A percentile compares a stretch with the other conserved stretches of the same genome.
These are phyloP conservation scores for Ramicandelaber brevisporus DNA, from an alignment of 192 early-diverging fungal genomes.

Conservation along the genomic window DNA sequence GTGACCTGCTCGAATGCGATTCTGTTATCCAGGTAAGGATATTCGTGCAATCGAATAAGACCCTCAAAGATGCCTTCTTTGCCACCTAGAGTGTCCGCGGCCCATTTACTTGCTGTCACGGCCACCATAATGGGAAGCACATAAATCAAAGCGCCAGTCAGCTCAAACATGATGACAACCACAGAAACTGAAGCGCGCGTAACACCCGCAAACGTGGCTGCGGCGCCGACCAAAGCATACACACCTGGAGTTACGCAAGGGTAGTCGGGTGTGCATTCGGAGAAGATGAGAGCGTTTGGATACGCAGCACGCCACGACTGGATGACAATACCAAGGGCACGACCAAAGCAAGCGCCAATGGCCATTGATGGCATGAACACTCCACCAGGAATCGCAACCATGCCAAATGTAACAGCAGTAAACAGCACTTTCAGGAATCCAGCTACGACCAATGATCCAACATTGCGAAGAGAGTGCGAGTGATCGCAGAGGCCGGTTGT, in stretches of 20 bases:
- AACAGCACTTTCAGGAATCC: conserved; percentile 31
- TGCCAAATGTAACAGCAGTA: conserved; percentile 43
- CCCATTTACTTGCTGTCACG: conserved; percentile 25
- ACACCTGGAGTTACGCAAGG: conserved; percentile 68
- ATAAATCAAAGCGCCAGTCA: conserved; percentile 89
- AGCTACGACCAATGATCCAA: conserved; percentile 27
- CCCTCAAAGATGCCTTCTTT: conserved; percentile 24
- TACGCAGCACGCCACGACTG: conserved; percentile 38
- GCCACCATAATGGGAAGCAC: conserved; percentile 74
- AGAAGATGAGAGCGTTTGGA: conserved; percentile 32
- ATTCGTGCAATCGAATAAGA: conserved; percentile 27
- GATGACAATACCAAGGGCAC: conserved; percentile 67
- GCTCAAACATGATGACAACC: conserved; percentile 98
- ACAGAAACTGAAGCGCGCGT: conserved; percentile 81
- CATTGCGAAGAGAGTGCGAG: conserved; percentile 6
- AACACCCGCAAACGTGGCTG: conserved; percentile 48
- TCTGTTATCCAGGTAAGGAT: conserved; percentile 39
- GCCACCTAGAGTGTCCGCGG: conserved; percentile 14
- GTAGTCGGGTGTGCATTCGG: conserved; percentile 40
- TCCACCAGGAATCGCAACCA: conserved; percentile 52
- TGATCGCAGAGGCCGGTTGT: conserved; percentile 16
- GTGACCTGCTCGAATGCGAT: conserved; percentile 27
- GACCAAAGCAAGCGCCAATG: conserved; percentile 75
- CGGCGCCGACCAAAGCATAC: conserved; percentile 67
- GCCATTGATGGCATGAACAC: conserved; percentile 73